A percentile compares a stretch with the other conserved stretches of the same genome.
phyloP scores from a whole-genome alignment of 345 rosid genomes.

The Odontarrhena argentea region DNA sequence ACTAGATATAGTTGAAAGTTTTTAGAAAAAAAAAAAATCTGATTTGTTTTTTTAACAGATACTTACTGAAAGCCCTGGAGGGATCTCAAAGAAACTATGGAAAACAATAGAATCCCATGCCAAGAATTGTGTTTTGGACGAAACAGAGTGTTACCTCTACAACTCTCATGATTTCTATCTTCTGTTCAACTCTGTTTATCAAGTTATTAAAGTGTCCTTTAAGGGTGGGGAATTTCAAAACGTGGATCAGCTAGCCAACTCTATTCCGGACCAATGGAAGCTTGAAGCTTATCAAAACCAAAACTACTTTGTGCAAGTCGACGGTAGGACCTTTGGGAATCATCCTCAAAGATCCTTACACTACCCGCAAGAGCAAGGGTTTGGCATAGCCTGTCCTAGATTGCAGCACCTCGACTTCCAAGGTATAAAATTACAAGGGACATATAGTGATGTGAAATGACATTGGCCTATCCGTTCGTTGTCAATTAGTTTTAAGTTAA shows the following conservation, averaged over 20 bases:
- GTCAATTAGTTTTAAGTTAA: too few relatives aligned
- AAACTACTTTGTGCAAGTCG: conserved; percentile 24
- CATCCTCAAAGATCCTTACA: conserved; percentile 45
- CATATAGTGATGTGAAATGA: too few relatives aligned
- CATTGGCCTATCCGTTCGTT: too few relatives aligned
- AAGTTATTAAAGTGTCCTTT: conserved; percentile 48
- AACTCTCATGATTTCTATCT: conserved; percentile 31
- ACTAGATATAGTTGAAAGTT: too few relatives aligned
- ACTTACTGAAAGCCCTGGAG: conserved; percentile 41
- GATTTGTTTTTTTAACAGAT: conserved; percentile 42
- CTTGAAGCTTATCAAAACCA: conserved; percentile 52
- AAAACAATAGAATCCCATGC: conserved; percentile 66
- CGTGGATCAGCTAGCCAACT: conserved; percentile 40
- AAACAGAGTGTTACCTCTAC: conserved; percentile 49
- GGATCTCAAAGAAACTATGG: conserved; percentile 56
- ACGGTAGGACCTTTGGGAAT: conserved; percentile 28
- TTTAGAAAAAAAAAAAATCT: neutral
- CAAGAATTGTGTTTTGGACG: conserved; percentile 53
- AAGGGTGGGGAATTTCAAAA: conserved; percentile 37
- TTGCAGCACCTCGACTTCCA: conserved; percentile 17
- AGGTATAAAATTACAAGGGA: conserved; percentile 16
- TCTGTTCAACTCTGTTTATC: conserved; percentile 57
- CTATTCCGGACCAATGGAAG: conserved; percentile 47
- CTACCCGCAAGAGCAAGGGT: conserved; percentile 30
- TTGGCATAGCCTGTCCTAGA: conserved; percentile 23